phyloP scores from a whole-genome alignment of 176 grass and related monocot species.

The Ampelocalamus luodianensis region DNA sequence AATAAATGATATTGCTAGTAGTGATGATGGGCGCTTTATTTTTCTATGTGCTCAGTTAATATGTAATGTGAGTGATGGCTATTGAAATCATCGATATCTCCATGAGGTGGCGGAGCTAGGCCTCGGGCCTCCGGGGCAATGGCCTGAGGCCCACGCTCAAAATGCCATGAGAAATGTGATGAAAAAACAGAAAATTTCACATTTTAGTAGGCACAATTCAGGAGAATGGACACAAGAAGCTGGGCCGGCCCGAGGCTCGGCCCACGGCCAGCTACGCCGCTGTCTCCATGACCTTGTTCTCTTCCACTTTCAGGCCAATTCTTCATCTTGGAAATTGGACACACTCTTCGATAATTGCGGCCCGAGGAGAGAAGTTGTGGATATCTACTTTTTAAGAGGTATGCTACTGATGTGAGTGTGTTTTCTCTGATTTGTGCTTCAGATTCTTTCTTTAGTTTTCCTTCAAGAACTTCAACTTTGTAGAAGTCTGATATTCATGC shows the following conservation, averaged over 20 bases:
- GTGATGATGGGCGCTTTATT: conserved; percentile 22
- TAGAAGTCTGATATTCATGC: background rate
- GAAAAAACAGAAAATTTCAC: no score
- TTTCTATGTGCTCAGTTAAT: conserved; percentile 28
- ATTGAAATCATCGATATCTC: conserved; percentile 18
- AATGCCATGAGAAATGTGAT: no score
- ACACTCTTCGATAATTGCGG: background rate
- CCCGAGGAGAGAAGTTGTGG: conserved; percentile 3
- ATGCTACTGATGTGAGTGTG: conserved; percentile 13
- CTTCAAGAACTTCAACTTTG: background rate
- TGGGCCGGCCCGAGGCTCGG: no score
- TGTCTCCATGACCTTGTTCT: conserved; percentile 8
- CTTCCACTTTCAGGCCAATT: conserved; percentile 36
- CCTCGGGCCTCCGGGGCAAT: no score
- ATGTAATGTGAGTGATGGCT: background rate
- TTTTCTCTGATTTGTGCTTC: conserved; percentile 20
- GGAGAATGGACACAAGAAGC: no score
- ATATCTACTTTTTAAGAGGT: conserved; percentile 42
- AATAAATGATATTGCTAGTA: conserved; percentile 35
- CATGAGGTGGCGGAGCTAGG: no score
- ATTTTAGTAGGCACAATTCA: no score
- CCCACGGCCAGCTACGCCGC: no score
- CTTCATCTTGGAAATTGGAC: conserved; percentile 29
- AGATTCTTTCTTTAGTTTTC: background rate
- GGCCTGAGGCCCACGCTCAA: no score